These are phyloP conservation scores for Punctularia strigosozonata DNA, from an alignment of 768 basidiomycete species.

Conservation along the genomic window DNA sequence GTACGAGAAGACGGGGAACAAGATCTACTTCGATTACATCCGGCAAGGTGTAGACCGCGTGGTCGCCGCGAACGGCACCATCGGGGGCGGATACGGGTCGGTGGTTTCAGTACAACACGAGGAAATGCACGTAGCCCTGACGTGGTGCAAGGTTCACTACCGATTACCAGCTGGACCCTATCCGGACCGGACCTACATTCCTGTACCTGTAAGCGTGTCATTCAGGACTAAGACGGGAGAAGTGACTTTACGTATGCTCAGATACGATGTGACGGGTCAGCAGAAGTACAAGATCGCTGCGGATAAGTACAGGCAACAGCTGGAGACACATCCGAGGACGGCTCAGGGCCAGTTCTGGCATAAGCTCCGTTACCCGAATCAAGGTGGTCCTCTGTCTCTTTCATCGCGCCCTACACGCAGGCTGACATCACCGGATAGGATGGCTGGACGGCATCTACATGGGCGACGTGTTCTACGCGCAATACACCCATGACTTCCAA, in stretches of 20 bases:
- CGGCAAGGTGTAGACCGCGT: conserved; percentile 25
- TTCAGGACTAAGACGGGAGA: not conserved
- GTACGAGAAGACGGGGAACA: conserved; percentile 28
- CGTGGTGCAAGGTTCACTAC: no score
- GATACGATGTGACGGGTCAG: conserved; percentile 22
- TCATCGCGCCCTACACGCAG: not conserved
- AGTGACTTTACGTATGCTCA: conserved; percentile 7
- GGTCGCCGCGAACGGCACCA: conserved; percentile 25
- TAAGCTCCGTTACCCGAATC: conserved; percentile 28
- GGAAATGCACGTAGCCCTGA: no score
- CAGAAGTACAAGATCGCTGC: conserved; percentile 30
- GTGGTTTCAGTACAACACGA: no score
- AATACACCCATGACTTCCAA: conserved; percentile 26
- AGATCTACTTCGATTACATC: conserved; percentile 30
- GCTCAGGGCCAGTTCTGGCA: conserved; percentile 37
- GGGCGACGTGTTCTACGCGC: conserved; percentile 32
- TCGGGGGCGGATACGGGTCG: conserved; percentile 27
- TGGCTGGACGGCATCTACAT: conserved; percentile 37
- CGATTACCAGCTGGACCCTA: conserved; percentile 22
- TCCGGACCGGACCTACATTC: conserved; percentile 27
- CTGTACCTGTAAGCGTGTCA: conserved; percentile 25
- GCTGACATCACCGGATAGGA: conserved; percentile 12
- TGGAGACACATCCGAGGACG: conserved; percentile 31
- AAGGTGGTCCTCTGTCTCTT: conserved; percentile 22
- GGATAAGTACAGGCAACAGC: conserved; percentile 25